phyloP scores from a whole-genome alignment of 257 asterid species.

The Osmanthus fragrans region DNA sequence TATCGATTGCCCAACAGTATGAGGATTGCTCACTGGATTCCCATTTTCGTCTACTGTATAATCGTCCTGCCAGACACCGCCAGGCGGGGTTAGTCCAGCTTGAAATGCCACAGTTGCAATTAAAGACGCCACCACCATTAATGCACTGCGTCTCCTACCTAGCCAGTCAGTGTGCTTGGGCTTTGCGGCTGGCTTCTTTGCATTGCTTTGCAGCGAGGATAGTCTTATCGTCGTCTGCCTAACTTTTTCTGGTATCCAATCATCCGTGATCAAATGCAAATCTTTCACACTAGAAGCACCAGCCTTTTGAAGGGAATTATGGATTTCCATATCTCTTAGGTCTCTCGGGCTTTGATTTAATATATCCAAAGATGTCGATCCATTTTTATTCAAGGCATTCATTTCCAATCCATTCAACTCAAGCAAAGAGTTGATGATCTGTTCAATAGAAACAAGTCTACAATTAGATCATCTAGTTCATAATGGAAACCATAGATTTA shows the following conservation, averaged over 20 bases:
- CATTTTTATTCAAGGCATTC: constrained; percentile 33
- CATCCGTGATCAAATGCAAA: constrained; percentile 27
- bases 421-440: constrained; percentile 40
- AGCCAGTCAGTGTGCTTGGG: constrained; percentile 33
- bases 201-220: constrained; percentile 2
- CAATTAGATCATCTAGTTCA: background rate
- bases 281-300: constrained; percentile 36
- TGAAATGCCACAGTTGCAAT: constrained; percentile 42
- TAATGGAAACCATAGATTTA: background rate
- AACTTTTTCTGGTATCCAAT: constrained; percentile 12
- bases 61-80: constrained; percentile 42
- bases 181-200: constrained; percentile 16
- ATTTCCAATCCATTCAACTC: constrained; percentile 31
- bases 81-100: constrained; percentile 40
- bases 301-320: constrained; percentile 20
- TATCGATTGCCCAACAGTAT: constrained; percentile 30
- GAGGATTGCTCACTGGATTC: constrained; percentile 27
- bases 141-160: constrained; percentile 30
- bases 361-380: constrained; percentile 40
- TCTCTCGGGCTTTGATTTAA: constrained; percentile 42
- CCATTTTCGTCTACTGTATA: constrained; percentile 25
- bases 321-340: constrained; percentile 46
- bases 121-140: constrained; percentile 42
- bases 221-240: background rate
- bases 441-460: constrained; percentile 12